These are phyloP conservation scores for Ocimum tenuiflorum DNA, from an alignment of 257 asterid genomes.

Conservation along the genomic window DNA sequence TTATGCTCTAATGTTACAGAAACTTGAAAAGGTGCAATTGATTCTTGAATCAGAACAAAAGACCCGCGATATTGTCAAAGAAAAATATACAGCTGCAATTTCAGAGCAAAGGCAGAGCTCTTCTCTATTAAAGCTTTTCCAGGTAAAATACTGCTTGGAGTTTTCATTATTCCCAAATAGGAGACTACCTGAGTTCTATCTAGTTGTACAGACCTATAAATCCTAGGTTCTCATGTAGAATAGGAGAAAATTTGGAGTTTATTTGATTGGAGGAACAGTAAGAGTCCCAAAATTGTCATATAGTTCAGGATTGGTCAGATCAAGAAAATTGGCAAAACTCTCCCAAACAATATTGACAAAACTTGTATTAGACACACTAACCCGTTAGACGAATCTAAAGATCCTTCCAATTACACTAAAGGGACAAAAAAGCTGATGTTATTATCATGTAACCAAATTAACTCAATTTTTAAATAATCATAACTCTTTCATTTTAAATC, in stretches of 20 bases:
- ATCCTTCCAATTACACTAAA: too few relatives aligned
- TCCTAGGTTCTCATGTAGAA: not conserved
- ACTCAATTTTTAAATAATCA: too few relatives aligned
- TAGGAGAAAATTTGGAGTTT: too few relatives aligned
- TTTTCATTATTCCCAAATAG: not conserved
- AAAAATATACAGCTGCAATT: conserved; percentile 42
- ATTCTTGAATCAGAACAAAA: conserved; percentile 42
- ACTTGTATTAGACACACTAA: too few relatives aligned
- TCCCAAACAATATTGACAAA: too few relatives aligned
- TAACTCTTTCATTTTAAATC: too few relatives aligned
- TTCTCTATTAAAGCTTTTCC: conserved; percentile 55
- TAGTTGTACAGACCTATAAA: not conserved
- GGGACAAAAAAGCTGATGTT: too few relatives aligned
- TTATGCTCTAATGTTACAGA: conserved; percentile 32
- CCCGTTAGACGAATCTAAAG: too few relatives aligned
- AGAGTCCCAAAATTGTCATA: not conserved
- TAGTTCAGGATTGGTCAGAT: not conserved
- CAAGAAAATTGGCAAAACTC: not conserved
- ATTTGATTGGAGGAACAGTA: too few relatives aligned
- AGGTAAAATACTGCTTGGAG: conserved; percentile 30
- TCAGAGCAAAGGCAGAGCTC: conserved; percentile 56
- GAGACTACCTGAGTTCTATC: not conserved
- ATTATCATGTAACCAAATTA: too few relatives aligned
- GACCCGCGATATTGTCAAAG: conserved; percentile 38
- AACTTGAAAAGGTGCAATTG: conserved; percentile 49